Evolutionary conservation across 768 basidiomycete species (phyloP), one percentile per base, ranked within the genome.

Genomic region (Boletus rubropictus): DNA sequence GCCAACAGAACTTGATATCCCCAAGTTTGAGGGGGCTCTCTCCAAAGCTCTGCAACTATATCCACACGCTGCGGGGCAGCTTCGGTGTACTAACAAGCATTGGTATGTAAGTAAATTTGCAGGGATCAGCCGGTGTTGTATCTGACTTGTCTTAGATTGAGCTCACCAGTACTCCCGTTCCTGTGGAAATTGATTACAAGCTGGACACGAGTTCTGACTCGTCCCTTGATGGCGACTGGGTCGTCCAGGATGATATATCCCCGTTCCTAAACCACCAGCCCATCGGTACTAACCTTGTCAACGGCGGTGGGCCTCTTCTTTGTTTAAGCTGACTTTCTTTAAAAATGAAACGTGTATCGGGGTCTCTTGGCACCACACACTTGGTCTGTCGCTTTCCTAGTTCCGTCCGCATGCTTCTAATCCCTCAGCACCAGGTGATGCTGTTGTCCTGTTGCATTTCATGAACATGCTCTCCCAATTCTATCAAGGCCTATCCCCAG

Each of bases 351-450:
- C 65, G 0, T 55, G 55, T 25, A 54, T 68, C 28, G 68, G 62
- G 17, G 50, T 69, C n/a, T 59, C 63, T 2, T 69, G 66, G 68
- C 57, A 69, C 34, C 68, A 69, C 36, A 54, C 57, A 11, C 62
- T 69, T 9, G 68, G 67, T 66, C 44, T 18, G 48, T 44, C 17
- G n/a, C 15, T 33, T 44, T 24, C 5, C 7, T 36, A 25, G n/a
- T 32, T 3, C 5, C 6, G 22, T 28, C 14, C 14, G 11, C 14
- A 15, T 12, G 1, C 11, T 22, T 29, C 34, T 56, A 15, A 56
- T 32, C 1, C 10, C n/a, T 33, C 12, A 28, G 18, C 21, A n/a
- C 20, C 33, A 67, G 68, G 68, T 8, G 68, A 69, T 29, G 64
- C 57, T 2, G 43, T 56, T 7, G 39, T 54, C n/a, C 34, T 68